A percentile compares a stretch with the other conserved stretches of the same genome.
Conservation (phyloP, 805 yeast species). For the Myxozyma kluyveri region DNA sequence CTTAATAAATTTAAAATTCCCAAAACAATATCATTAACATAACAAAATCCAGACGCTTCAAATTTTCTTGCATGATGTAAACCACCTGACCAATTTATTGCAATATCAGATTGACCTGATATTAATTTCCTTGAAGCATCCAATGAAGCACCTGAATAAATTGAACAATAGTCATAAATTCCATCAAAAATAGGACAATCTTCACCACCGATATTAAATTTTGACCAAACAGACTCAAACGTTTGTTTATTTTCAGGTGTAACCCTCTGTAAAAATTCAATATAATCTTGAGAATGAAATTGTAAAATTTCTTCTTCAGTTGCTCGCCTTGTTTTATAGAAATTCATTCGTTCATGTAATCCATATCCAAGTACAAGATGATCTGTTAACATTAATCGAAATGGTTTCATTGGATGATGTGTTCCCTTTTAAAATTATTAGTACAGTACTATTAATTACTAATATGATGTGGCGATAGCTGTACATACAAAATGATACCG, state of each 20-base stretch:
- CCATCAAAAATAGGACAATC: slow-evolving; percentile 87
- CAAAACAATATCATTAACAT: slow-evolving; percentile 83
- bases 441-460: neutral
- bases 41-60: slow-evolving; percentile 89
- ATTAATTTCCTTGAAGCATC: slow-evolving; percentile 85
- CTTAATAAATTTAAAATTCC: slow-evolving; percentile 77
- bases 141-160: slow-evolving; percentile 84
- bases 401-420: slow-evolving; percentile 98
- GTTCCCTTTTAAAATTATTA: too few species aligned
- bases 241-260: slow-evolving; percentile 24
- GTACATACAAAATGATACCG: slow-evolving; percentile 62
- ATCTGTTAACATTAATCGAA: slow-evolving; percentile 88
- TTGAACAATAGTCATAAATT: slow-evolving; percentile 68
- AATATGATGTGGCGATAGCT: neutral
- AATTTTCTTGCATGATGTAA: slow-evolving; percentile 88
- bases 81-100: slow-evolving; percentile 92
- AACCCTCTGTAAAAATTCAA: slow-evolving; percentile 60
- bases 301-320: slow-evolving; percentile 72
- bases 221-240: slow-evolving; percentile 43
- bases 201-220: slow-evolving; percentile 80
- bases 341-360: slow-evolving; percentile 83
- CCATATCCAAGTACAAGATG: slow-evolving; percentile 83
- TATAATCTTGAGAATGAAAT: slow-evolving; percentile 86
- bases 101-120: slow-evolving; percentile 81
- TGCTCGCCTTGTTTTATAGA: slow-evolving; percentile 80